Base-by-base conservation (phyloP, 192 early-diverging fungal species). In the Dimargaris cristalligena region DNA sequence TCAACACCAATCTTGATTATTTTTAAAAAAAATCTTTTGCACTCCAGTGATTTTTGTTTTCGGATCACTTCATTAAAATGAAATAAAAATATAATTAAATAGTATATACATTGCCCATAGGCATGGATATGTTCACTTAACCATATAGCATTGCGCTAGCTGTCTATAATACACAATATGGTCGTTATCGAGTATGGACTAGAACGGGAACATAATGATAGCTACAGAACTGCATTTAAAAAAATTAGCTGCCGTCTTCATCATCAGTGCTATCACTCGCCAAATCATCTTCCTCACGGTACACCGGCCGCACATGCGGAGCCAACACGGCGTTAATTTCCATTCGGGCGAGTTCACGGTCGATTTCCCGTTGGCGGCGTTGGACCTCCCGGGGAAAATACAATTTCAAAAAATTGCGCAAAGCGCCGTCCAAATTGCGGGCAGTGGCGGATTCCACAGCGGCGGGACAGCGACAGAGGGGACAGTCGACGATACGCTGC, bases 311-410 rank as follows among this genome's bases (percentile, higher is more conserved):
- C 60, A 71, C 35, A 16, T 75, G 76, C 4, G 68, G 72, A 11
- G 70, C 67, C 33, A 77, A 68, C 22, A 87, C 65, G 0, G 70
- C 74, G 23, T 75, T 60, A 38, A 84, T 62, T 60, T 87, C 86
- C 41, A 84, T 81, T 4, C 71, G 71, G 0, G 80, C 81, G 18
- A 80, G 75, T 58, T 88, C 83, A 22, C 66, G 68, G 52, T 77
- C 75, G 14, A 73, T 80, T 0, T 85, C 86, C 44, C 71, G 68
- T 44, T 79, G 75, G 56, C 83, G 87, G 62, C 80, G 75, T 46
- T 84, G 80, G 59, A 85, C 77, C 66, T 90, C 88, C 57, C 75
- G 76, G 38, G 84, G 85, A 62, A 90, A 90, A 52, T 88, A 88
- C 0, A 86, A 71, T 59, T 84, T 75, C 62, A 90, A 62, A 26